phyloP scores from a whole-genome alignment of 2,329 filamentous ascomycete genomes.

The Sclerotinia subarctica region DNA sequence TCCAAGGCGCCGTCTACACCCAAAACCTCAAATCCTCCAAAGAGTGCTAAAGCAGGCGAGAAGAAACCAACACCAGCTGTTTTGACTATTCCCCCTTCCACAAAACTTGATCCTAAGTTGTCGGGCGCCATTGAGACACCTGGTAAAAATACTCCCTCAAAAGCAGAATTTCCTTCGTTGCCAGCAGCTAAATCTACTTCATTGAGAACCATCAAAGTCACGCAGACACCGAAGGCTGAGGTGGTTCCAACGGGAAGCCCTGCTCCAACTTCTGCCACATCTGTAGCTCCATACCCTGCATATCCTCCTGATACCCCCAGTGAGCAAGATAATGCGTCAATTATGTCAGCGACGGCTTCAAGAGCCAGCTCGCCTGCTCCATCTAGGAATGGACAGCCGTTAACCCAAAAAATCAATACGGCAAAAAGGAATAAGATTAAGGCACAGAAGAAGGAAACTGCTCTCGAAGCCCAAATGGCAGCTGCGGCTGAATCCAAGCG shows the following conservation, averaged over 20 bases:
- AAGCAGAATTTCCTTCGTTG: constrained; percentile 51
- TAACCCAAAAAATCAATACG: constrained; percentile 63
- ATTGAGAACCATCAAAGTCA: constrained; percentile 66
- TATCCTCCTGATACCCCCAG: constrained; percentile 68
- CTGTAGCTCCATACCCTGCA: constrained; percentile 42
- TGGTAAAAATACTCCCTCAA: constrained; percentile 24
- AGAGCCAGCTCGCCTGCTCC: constrained; percentile 70
- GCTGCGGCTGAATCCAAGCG: constrained; percentile 46
- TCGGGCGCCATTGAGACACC: constrained; percentile 25
- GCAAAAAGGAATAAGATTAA: constrained; percentile 75
- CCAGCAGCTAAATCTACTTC: constrained; percentile 39
- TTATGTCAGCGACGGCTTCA: constrained; percentile 70
- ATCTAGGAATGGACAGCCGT: constrained; percentile 55
- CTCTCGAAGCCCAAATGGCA: constrained; percentile 50
- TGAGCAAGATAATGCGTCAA: constrained; percentile 70
- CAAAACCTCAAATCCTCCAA: constrained; percentile 15
- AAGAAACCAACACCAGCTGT: constrained; percentile 37
- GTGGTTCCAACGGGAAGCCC: constrained; percentile 42
- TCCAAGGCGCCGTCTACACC: constrained; percentile 19
- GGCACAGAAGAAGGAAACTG: constrained; percentile 63
- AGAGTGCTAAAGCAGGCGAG: constrained; percentile 27
- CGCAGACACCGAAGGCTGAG: constrained; percentile 64
- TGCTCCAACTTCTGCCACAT: constrained; percentile 37
- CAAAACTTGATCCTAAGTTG: constrained; percentile 45
- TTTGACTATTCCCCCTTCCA: constrained; percentile 44